These are phyloP conservation scores for Dictyostelium capitatum DNA, from an alignment of 78 protist species.

Conservation along the genomic window DNA sequence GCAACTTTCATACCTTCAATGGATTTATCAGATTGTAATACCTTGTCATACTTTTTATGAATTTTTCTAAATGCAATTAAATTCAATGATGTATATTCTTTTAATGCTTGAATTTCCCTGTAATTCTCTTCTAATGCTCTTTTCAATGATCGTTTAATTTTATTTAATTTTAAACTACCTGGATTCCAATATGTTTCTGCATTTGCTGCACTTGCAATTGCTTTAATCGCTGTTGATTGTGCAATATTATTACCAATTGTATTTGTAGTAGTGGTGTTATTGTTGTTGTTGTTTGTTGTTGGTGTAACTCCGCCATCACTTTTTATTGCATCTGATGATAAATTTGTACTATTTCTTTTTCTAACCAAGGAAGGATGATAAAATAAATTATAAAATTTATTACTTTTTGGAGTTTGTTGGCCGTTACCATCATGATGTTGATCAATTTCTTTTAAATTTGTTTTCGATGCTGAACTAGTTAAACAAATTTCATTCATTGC, in stretches of 20 bases:
- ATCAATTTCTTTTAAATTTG: background rate
- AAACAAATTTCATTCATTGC: background rate
- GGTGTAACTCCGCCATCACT: background rate
- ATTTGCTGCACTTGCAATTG: slow-evolving; percentile 24
- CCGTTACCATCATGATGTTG: background rate
- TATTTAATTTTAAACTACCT: slow-evolving; percentile 16
- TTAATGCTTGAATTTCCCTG: slow-evolving; percentile 55
- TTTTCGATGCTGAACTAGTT: background rate
- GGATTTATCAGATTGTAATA: background rate
- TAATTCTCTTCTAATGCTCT: slow-evolving; percentile 68
- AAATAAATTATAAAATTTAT: slow-evolving; percentile 11
- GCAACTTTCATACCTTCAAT: slow-evolving; percentile 15
- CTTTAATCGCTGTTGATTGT: background rate
- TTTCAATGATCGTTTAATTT: slow-evolving; percentile 40
- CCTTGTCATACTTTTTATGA: slow-evolving; percentile 66
- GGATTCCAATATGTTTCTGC: slow-evolving; percentile 57
- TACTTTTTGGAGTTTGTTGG: background rate
- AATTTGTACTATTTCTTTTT: background rate
- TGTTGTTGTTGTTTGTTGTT: background rate
- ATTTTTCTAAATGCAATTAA: slow-evolving; percentile 68
- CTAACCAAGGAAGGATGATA: background rate
- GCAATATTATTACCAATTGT: no score
- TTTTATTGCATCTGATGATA: background rate
- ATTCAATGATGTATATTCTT: slow-evolving; percentile 54
- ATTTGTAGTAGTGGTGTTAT: background rate